phyloP scores from a whole-genome alignment of 768 basidiomycete genomes.

The Pleurotus eryngii region DNA sequence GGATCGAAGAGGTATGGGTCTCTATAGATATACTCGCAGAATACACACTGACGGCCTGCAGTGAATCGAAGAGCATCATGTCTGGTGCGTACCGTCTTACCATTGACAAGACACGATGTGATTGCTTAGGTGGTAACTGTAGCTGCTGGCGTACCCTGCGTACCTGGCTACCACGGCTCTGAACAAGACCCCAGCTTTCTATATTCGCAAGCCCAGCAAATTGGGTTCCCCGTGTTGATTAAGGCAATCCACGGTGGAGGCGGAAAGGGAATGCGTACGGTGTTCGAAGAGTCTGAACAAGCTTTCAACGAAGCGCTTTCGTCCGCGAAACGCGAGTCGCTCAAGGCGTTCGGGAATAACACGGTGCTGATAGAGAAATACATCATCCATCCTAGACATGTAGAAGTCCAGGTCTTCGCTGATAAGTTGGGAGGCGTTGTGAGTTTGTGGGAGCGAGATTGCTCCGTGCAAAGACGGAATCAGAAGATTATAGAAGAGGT shows the following conservation, averaged over 20 bases:
- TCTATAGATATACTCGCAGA: background rate
- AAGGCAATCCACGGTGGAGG: constrained; percentile 97
- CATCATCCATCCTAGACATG: constrained; percentile 81
- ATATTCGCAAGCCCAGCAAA: constrained; percentile 61
- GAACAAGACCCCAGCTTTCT: constrained; percentile 77
- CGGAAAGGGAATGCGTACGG: constrained; percentile 93
- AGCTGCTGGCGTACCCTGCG: constrained; percentile 90
- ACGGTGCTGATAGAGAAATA: constrained; percentile 88
- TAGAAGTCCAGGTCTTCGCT: constrained; percentile 94
- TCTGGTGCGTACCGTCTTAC: constrained; percentile 40
- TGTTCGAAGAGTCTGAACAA: constrained; percentile 43
- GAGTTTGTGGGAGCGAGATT: constrained; percentile 96
- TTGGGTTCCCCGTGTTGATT: constrained; percentile 90
- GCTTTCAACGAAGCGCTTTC: constrained; percentile 78
- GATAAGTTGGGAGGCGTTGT: constrained; percentile 77
- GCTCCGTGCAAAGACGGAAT: constrained; percentile 86
- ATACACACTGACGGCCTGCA: constrained; percentile 18
- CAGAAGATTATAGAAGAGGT: constrained; percentile 96
- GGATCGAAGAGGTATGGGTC: constrained; percentile 81
- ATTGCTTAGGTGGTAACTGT: background rate
- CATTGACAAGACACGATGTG: too few species aligned
- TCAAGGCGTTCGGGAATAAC: constrained; percentile 85
- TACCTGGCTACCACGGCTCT: constrained; percentile 89
- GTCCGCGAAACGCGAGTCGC: constrained; percentile 87
- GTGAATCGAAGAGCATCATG: constrained; percentile 97